A percentile compares a stretch with the other conserved stretches of the same genome.
These are phyloP conservation scores for Craterostigma plantagineum DNA, from an alignment of 257 asterid genomes.

Conservation along the genomic window DNA sequence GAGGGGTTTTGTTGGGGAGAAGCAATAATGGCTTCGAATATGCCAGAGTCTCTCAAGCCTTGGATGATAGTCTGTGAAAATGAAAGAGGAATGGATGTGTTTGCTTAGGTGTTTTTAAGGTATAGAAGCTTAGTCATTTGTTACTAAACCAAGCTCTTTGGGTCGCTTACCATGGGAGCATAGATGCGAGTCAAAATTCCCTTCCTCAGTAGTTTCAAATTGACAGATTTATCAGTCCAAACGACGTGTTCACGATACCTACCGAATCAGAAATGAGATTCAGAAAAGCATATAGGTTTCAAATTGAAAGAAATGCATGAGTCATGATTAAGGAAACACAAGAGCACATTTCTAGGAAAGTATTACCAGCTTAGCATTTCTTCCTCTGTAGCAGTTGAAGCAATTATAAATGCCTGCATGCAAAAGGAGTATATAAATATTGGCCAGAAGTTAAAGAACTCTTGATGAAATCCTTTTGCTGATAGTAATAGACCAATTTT, in stretches of 20 bases:
- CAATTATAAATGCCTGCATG: conserved; percentile 83
- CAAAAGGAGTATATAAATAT: conserved; percentile 8
- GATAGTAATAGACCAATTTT: conserved; percentile 2
- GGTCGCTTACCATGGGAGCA: conserved; percentile 80
- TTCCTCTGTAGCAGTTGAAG: conserved; percentile 94
- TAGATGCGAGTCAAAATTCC: conserved; percentile 80
- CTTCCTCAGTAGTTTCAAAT: conserved; percentile 77
- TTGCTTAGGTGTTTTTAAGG: too few species aligned
- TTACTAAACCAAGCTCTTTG: too few species aligned
- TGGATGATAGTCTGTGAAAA: conserved; percentile 59
- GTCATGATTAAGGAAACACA: background rate
- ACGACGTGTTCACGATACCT: conserved; percentile 95
- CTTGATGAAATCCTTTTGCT: too few species aligned
- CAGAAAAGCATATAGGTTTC: conserved; percentile 1
- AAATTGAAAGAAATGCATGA: background rate
- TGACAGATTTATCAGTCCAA: conserved; percentile 62
- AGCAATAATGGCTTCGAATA: conserved; percentile 46
- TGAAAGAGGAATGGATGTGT: background rate
- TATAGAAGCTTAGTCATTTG: too few species aligned
- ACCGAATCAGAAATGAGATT: conserved; percentile 13
- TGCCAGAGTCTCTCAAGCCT: conserved; percentile 73
- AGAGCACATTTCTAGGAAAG: background rate
- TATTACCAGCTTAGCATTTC: conserved; percentile 88
- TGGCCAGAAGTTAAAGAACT: too few species aligned
- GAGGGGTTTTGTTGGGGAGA: conserved; percentile 38